These are phyloP conservation scores for Xerocomus spinulosus DNA, from an alignment of 768 basidiomycete species.

Conservation along the genomic window DNA sequence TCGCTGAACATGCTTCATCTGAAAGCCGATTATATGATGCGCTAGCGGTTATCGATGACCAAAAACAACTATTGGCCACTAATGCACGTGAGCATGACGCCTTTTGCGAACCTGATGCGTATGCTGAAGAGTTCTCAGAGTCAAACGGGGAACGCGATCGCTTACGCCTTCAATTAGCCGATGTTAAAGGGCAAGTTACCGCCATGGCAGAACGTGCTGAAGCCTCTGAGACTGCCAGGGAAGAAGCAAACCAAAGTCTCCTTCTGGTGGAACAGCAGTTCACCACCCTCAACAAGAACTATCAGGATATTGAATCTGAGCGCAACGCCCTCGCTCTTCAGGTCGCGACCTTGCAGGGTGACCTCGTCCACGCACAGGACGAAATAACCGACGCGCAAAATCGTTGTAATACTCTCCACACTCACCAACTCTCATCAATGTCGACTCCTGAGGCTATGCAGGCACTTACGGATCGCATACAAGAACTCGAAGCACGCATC, in stretches of 20 bases:
- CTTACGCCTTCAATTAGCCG: slow-evolving; percentile 31
- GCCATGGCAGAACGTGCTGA: slow-evolving; percentile 32
- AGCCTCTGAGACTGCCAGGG: slow-evolving; percentile 31
- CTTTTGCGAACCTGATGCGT: slow-evolving; percentile 30
- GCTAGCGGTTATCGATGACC: slow-evolving; percentile 17
- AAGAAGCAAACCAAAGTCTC: slow-evolving; percentile 31
- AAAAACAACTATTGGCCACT: slow-evolving; percentile 11
- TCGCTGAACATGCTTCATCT: slow-evolving; percentile 13
- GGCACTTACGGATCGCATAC: slow-evolving; percentile 58
- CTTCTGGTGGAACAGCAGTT: slow-evolving; percentile 39
- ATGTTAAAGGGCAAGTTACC: slow-evolving; percentile 32
- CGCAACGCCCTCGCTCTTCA: slow-evolving; percentile 64
- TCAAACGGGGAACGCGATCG: slow-evolving; percentile 20
- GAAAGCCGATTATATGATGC: slow-evolving; percentile 14
- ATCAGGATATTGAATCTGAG: slow-evolving; percentile 58
- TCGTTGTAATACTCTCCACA: slow-evolving; percentile 59
- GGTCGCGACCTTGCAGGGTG: slow-evolving; percentile 56
- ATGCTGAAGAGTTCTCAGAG: slow-evolving; percentile 34
- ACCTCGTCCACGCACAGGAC: slow-evolving; percentile 48
- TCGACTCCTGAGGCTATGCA: slow-evolving; percentile 50
- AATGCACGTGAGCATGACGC: slow-evolving; percentile 22
- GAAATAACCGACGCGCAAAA: slow-evolving; percentile 54
- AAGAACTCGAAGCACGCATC: slow-evolving; percentile 64
- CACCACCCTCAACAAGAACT: slow-evolving; percentile 39
- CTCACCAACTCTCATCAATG: slow-evolving; percentile 63